Conservation (phyloP, 345 rosid species). For the Cardamine resedifolia region DNA sequence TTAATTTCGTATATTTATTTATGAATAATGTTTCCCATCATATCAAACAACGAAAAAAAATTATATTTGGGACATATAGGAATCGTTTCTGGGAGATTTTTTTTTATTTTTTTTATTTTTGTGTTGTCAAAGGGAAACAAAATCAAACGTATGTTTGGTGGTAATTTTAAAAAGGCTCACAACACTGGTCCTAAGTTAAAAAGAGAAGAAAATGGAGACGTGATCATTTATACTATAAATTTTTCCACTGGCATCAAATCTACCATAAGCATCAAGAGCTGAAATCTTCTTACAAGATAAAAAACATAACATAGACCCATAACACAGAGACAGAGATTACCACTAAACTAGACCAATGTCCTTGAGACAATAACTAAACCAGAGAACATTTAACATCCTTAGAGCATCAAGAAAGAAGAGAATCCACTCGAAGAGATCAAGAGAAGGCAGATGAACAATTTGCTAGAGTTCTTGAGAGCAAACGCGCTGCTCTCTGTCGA, state of each 20-base stretch:
- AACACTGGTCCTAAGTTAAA: background rate
- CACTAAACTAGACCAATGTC: constrained; percentile 34
- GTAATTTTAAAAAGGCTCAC: background rate
- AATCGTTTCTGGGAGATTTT: too few species aligned
- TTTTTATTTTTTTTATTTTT: too few species aligned
- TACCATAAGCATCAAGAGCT: constrained; percentile 20
- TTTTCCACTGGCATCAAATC: constrained; percentile 2
- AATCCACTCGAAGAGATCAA: constrained; percentile 26
- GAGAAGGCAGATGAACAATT: constrained; percentile 22
- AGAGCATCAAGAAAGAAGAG: constrained; percentile 27
- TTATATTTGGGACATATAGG: too few species aligned
- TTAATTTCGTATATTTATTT: too few species aligned
- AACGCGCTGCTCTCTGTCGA: constrained; percentile 28
- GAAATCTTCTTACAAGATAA: constrained; percentile 27
- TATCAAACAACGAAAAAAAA: too few species aligned
- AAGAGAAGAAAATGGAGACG: background rate
- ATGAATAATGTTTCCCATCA: too few species aligned
- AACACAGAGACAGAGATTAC: constrained; percentile 17
- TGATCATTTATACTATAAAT: constrained; percentile 15
- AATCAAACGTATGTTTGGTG: background rate
- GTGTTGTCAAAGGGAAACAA: too few species aligned
- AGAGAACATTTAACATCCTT: constrained; percentile 19
- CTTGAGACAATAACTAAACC: constrained; percentile 31
- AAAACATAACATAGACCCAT: constrained; percentile 27
- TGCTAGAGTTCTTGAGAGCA: constrained; percentile 30